Base-by-base conservation (phyloP, 1,284 basidiomycete genomes). In the Leccinum fallax region DNA sequence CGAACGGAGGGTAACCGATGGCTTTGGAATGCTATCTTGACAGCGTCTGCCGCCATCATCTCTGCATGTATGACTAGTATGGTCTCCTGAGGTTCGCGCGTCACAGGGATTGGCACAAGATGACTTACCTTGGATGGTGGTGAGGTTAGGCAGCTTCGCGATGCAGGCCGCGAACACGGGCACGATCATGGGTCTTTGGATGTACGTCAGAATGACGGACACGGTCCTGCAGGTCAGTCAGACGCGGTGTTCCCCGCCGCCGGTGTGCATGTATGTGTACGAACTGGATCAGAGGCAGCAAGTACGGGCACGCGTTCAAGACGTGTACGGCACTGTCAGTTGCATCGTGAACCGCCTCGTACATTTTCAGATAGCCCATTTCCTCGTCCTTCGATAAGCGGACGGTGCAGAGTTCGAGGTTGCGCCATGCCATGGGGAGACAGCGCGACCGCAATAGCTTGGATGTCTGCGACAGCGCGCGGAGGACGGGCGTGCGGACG, bases 111-210 rank as follows among this genome's bases (percentile, higher is more conserved):
- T 24, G 15, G 9, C 9, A 51, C 16, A 15, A 51, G n/a, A 13
- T 8, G 49, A 26, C 1, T 0, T 54, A 60, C 68, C 66, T 64
- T 77, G 70, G 5, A 78, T 66, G 3, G 73, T 75, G 55, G 74
- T 66, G 10, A 79, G 67, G 59, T 76, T 77, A 9, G 77, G 77
- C 3, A 78, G 60, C 8, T 58, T 62, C 6, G 67, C 65, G 7
- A 78, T 70, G 58, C 72, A 77, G 13, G 61, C 57, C n/a, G 71
- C 73, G 32, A 80, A 73, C 6, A 66, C 66, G 4, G 73, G 67
- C 3, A 78, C 62, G 24, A 75, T 68, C 3, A 68, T 65, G 1
- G 57, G 49, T 4, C 26, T 36, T 13, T 46, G 55, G 11, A 21
- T 62, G 5, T 52, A 53, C n/a, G 60, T 61, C n/a, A 59, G 13